phyloP scores from a whole-genome alignment of 306 rosid genomes.

The Begonia loranthoides region DNA sequence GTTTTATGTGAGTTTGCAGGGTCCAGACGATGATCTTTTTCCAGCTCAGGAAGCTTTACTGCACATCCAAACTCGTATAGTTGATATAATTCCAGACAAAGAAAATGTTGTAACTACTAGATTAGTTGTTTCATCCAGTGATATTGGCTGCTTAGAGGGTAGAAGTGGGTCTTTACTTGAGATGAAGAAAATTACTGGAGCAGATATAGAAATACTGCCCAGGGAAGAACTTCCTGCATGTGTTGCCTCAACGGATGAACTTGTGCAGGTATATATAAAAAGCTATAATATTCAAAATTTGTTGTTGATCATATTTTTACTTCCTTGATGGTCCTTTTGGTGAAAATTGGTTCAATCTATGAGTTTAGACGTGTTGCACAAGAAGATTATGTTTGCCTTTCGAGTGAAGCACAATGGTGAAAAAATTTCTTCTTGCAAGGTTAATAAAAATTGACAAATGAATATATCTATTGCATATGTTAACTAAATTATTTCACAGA shows the following conservation, averaged over 20 bases:
- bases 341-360: no score
- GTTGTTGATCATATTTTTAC: no score
- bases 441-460: background rate
- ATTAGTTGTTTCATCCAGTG: conserved; percentile 59
- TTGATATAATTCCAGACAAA: conserved; percentile 67
- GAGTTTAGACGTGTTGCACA: no score
- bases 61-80: conserved; percentile 84
- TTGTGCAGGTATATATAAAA: conserved; percentile 60
- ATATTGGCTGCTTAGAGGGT: conserved; percentile 86
- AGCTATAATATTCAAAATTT: no score
- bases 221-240: conserved; percentile 68
- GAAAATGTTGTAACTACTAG: conserved; percentile 78
- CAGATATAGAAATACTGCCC: conserved; percentile 64
- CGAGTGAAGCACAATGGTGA: no score
- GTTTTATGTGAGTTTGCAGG: conserved; percentile 34
- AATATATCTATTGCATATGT: background rate
- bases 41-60: conserved; percentile 99
- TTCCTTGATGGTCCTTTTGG: no score
- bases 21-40: conserved; percentile 89
- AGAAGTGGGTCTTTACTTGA: conserved; percentile 69
- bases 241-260: conserved; percentile 57
- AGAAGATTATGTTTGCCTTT: no score
- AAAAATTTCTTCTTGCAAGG: no score
- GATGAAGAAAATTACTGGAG: conserved; percentile 70
- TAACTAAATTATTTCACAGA: conserved; percentile 23